Evolutionary conservation across 768 basidiomycete genomes (phyloP).

Genomic region (Mycena polygramma): DNA sequence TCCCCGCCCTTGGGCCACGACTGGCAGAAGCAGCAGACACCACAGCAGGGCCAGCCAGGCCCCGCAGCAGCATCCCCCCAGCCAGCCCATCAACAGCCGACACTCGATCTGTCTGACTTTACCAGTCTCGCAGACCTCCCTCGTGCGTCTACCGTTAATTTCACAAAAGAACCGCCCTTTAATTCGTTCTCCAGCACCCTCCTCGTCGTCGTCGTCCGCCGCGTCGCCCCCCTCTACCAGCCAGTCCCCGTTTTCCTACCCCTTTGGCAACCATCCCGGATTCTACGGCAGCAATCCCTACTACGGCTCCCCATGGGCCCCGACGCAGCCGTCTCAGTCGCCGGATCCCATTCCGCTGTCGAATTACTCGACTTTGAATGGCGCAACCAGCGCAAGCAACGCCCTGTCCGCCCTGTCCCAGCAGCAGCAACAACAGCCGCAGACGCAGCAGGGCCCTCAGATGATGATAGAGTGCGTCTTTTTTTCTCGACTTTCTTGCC

Average conservation of each 20-base stretch:
- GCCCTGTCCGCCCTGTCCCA: slow-evolving; percentile 42
- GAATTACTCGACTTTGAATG: slow-evolving; percentile 37
- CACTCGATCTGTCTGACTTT: slow-evolving; percentile 60
- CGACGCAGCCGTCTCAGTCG: slow-evolving; percentile 42
- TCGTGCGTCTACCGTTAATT: slow-evolving; percentile 48
- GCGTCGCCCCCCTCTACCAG: slow-evolving; percentile 42
- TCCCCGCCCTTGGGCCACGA: slow-evolving; percentile 49
- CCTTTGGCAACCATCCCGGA: slow-evolving; percentile 54
- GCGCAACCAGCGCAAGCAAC: slow-evolving; percentile 44
- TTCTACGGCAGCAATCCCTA: slow-evolving; percentile 33
- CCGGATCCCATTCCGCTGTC: slow-evolving; percentile 38
- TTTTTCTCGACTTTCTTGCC: slow-evolving; percentile 7
- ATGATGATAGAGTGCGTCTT: slow-evolving; percentile 80
- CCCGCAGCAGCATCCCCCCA: slow-evolving; percentile 40
- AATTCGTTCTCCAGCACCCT: slow-evolving; percentile 77
- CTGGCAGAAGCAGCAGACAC: slow-evolving; percentile 56
- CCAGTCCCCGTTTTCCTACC: slow-evolving; percentile 51
- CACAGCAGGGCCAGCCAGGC: slow-evolving; percentile 30
- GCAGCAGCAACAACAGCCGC: slow-evolving; percentile 27
- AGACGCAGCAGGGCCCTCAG: slow-evolving; percentile 40
- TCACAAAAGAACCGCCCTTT: slow-evolving; percentile 52
- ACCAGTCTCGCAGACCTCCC: slow-evolving; percentile 54
- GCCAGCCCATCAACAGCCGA: slow-evolving; percentile 41
- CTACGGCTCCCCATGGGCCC: slow-evolving; percentile 39
- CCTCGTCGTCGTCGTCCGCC: slow-evolving; percentile 47